Evolutionary conservation across 768 basidiomycete genomes (phyloP).

Genomic region (Lactarius evosmus): DNA sequence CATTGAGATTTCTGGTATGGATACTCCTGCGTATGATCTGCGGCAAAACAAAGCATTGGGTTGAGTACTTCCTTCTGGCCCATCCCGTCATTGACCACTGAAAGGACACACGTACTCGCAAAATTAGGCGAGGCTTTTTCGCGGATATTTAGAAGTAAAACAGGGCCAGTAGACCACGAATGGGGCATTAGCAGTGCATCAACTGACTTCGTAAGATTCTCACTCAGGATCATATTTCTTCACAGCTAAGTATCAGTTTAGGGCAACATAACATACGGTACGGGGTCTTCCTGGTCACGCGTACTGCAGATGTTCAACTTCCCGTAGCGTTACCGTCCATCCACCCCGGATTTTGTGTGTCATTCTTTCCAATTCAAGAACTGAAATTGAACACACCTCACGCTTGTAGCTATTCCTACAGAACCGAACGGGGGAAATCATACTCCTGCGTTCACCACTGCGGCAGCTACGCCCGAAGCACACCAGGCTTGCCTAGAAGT

Average conservation of each 20-base stretch:
- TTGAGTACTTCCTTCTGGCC: slow-evolving; percentile 29
- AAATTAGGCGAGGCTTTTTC: slow-evolving; percentile 60
- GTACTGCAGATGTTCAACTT: neutral
- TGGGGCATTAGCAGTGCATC: slow-evolving; percentile 70
- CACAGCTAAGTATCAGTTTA: slow-evolving; percentile 30
- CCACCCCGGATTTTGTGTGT: slow-evolving; percentile 67
- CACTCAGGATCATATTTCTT: neutral
- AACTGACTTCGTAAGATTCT: slow-evolving; percentile 70
- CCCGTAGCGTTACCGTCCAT: slow-evolving; percentile 55
- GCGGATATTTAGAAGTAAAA: slow-evolving; percentile 55
- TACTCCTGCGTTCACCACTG: slow-evolving; percentile 60
- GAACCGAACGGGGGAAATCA: slow-evolving; percentile 72
- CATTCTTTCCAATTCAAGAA: neutral
- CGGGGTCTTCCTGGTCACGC: slow-evolving; percentile 9
- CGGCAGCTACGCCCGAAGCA: slow-evolving; percentile 56
- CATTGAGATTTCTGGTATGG: slow-evolving; percentile 39
- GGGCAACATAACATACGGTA: slow-evolving; percentile 79
- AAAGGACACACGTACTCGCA: neutral
- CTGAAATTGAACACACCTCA: neutral
- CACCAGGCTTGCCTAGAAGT: slow-evolving; percentile 67
- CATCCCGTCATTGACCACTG: neutral
- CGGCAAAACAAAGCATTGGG: slow-evolving; percentile 66
- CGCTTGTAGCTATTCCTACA: slow-evolving; percentile 65
- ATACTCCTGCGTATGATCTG: slow-evolving; percentile 49
- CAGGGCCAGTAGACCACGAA: slow-evolving; percentile 59